Evolutionary conservation across 164 flowering plant species (phyloP).

Genomic region (Stephania japonica): DNA sequence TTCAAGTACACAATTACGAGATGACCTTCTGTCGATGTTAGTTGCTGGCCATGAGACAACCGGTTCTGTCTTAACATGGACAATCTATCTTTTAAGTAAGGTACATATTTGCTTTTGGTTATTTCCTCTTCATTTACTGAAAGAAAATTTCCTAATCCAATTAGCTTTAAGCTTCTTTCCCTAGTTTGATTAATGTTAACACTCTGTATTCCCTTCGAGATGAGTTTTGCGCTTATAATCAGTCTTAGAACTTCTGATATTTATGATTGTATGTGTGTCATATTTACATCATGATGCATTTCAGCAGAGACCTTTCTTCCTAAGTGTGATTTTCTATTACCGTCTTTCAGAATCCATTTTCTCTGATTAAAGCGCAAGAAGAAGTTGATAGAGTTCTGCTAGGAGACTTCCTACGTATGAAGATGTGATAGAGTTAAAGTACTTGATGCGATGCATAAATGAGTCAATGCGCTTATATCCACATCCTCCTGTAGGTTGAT

Average conservation of each 20-base stretch:
- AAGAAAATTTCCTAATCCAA: not conserved
- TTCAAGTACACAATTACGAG: slow-evolving; percentile 76
- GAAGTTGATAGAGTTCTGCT: slow-evolving; percentile 82
- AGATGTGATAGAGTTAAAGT: slow-evolving; percentile 74
- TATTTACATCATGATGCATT: not conserved
- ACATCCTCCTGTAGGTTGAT: slow-evolving; percentile 88
- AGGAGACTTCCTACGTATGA: slow-evolving; percentile 71
- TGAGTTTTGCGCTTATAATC: not conserved
- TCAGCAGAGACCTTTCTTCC: not conserved
- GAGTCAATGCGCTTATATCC: slow-evolving; percentile 92
- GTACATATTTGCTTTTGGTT: slow-evolving; percentile 28
- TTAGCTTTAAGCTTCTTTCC: not conserved
- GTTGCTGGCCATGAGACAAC: slow-evolving; percentile 99
- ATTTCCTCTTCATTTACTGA: not conserved
- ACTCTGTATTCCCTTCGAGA: not conserved
- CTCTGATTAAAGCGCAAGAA: slow-evolving; percentile 64
- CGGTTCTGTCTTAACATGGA: slow-evolving; percentile 96
- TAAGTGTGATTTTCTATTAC: not conserved
- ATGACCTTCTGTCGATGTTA: slow-evolving; percentile 91
- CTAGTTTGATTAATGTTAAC: not conserved
- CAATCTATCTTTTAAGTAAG: slow-evolving; percentile 85
- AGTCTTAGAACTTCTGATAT: not conserved
- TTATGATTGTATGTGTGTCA: not conserved
- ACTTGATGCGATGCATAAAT: slow-evolving; percentile 68
- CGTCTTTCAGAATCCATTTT: slow-evolving; percentile 40